Evolutionary conservation across 306 rosid genomes (phyloP), one percentile per base, ranked within the genome.

Genomic region (Malus sylvestris): DNA sequence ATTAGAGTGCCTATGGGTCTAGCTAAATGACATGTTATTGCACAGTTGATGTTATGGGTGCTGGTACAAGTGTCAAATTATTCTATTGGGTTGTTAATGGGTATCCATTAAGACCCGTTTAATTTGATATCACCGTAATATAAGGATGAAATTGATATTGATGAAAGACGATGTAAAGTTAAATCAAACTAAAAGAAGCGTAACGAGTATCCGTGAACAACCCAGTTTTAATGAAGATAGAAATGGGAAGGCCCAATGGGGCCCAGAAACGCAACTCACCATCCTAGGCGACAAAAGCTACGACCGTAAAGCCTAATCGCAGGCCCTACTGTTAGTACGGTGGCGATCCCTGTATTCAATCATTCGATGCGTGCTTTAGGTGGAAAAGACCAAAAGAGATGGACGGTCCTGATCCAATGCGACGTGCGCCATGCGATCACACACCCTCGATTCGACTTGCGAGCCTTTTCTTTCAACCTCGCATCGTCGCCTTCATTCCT

Each of bases 51-150:
- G 59, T 52, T 53, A 19, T 19, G 58, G 10, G 22, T 20, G 58
- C 4, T 52, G 7, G 2, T 35, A 35, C 42, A 35, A 0, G 42
- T 38, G 10, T 38, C 10, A 1, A 38, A 38, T 38, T 7, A 38
- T 38, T 7, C 0, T 38, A 38, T 38, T 7, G 0, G 0, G 0
- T 38, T 38, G 0, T 38, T 38, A 38, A 38, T 38, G 0, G 0
- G 2, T 35, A 35, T 0, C 2, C 0, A 2, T 38, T 38, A 38
- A 7, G 2, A 7, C 0, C 8, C 2, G 10, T 38, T 38, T 38
- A 38, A 38, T 38, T 38, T 38, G 2, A 38, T 38, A 38, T 38
- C 42, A 1, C 0, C 0, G 7, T 7, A 38, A 38, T 7, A 38
- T 1, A 38, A 38, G 2, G 0, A 6, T 38, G 2, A 35, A 2